phyloP scores from a whole-genome alignment of 352 stramenopile genomes.

The Phytophthora syringae region DNA sequence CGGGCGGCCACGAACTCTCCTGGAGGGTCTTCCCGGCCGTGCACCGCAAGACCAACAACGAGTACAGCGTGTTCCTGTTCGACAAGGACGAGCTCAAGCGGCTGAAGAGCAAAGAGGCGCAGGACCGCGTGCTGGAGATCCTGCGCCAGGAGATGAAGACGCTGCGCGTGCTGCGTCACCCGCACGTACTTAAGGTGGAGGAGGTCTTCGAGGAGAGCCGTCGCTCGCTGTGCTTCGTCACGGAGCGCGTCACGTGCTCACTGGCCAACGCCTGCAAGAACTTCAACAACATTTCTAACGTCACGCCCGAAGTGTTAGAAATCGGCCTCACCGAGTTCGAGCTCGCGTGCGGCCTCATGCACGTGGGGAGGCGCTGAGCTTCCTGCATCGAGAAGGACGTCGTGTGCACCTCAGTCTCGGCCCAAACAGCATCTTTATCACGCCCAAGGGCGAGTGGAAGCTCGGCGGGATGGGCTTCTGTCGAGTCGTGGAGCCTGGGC shows the following conservation, averaged over 20 bases:
- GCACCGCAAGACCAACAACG: conserved; percentile 77
- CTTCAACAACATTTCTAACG: conserved; percentile 85
- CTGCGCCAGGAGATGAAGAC: conserved; percentile 91
- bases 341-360: conserved; percentile 87
- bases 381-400: conserved; percentile 89
- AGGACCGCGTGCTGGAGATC: conserved; percentile 89
- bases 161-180: conserved; percentile 83
- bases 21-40: conserved; percentile 89
- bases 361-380: conserved; percentile 91
- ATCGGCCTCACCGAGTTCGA: conserved; percentile 91
- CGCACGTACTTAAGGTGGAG: conserved; percentile 91
- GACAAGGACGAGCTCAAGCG: conserved; percentile 89
- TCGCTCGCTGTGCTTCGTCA: conserved; percentile 90
- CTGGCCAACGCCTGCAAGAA: conserved; percentile 92
- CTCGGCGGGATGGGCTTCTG: conserved; percentile 92
- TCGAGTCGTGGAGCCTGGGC: conserved; percentile 79
- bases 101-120: conserved; percentile 84
- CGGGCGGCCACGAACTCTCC: conserved; percentile 79
- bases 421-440: conserved; percentile 92
- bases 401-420: conserved; percentile 88
- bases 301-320: conserved; percentile 88
- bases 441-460: conserved; percentile 92
- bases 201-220: conserved; percentile 91
- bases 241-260: conserved; percentile 90
- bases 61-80: conserved; percentile 89